phyloP scores from a whole-genome alignment of 2,329 filamentous ascomycete genomes.

The Myotisia sp. region DNA sequence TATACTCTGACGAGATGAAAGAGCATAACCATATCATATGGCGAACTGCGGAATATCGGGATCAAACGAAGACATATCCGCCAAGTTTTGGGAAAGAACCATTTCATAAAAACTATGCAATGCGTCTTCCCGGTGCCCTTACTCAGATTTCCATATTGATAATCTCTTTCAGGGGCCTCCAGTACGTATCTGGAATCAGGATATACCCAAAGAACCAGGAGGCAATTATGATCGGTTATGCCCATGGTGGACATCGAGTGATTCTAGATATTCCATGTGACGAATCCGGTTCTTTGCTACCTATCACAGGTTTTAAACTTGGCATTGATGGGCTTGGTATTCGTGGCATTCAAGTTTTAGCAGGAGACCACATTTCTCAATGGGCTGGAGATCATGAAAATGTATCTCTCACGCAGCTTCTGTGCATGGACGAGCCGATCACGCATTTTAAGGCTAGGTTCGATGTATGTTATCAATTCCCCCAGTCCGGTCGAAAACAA shows the following conservation, averaged over 20 bases:
- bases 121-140: conserved; percentile 7
- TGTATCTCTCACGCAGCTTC: conserved; percentile 11
- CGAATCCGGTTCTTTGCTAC: neutral
- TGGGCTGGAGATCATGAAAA: conserved; percentile 12
- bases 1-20: neutral
- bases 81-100: conserved; percentile 1
- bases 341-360: conserved; percentile 11
- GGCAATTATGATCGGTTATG: conserved; percentile 9
- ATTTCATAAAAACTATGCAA: too few species aligned
- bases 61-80: too few species aligned
- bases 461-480: conserved; percentile 10
- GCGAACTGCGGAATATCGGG: neutral
- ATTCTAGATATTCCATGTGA: conserved; percentile 5
- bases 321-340: conserved; percentile 13
- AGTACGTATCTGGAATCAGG: conserved; percentile 12
- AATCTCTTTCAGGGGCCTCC: conserved; percentile 7
- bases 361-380: conserved; percentile 9
- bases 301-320: conserved; percentile 11
- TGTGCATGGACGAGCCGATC: conserved; percentile 13
- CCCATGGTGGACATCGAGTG: conserved; percentile 6
- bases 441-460: conserved; percentile 11
- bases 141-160: conserved; percentile 11
- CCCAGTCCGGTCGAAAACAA: neutral
- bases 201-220: conserved; percentile 4
- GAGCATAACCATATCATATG: conserved; percentile 7